Evolutionary conservation across 306 rosid genomes (phyloP).

Genomic region (Luffa acutangula): DNA sequence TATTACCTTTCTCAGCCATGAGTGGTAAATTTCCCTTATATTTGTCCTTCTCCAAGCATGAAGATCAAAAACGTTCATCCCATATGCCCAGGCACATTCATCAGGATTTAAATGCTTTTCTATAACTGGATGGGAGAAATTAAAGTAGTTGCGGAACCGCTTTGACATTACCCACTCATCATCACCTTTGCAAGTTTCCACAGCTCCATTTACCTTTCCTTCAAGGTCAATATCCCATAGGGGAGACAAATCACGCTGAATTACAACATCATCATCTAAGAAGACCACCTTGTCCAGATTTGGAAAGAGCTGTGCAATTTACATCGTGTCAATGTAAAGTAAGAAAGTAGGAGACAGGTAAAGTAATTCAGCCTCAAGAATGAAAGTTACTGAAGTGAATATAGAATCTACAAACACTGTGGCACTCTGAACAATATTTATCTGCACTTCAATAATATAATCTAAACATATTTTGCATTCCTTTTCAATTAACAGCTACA

Average conservation of each 20-base stretch:
- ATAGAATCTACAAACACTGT: not conserved
- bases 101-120: constrained; percentile 66
- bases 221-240: constrained; percentile 87
- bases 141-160: constrained; percentile 83
- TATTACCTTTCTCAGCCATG: constrained; percentile 87
- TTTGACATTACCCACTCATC: constrained; percentile 98
- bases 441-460: not conserved
- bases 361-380: not conserved
- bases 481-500: not conserved
- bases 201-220: constrained; percentile 96
- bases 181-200: constrained; percentile 94
- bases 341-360: not conserved
- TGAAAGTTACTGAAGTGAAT: not conserved
- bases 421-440: not conserved
- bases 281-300: constrained; percentile 90
- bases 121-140: constrained; percentile 83
- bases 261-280: constrained; percentile 87
- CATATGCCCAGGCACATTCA: constrained; percentile 99
- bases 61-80: constrained; percentile 93
- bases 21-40: constrained; percentile 76
- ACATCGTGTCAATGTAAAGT: constrained; percentile 22
- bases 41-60: constrained; percentile 70
- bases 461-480: not conserved
- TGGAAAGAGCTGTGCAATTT: constrained; percentile 70
- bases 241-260: constrained; percentile 78